Percentiles rank a stretch among this genome's conserved stretches.
These are phyloP conservation scores for Stachybotrys elegans DNA, from an alignment of 2,329 filamentous ascomycete genomes.

Conservation along the genomic window DNA sequence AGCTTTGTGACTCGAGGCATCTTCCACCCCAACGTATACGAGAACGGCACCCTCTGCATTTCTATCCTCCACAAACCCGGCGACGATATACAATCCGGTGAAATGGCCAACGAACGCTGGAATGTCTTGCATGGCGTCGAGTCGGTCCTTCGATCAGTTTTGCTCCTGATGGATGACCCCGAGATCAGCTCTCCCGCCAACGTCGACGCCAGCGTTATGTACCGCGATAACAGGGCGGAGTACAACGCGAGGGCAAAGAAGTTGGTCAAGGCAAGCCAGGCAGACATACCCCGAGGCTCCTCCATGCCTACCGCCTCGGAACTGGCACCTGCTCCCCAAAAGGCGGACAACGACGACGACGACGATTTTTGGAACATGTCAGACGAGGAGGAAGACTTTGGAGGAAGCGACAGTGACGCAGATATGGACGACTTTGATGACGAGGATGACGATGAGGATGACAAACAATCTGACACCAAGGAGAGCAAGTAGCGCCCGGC, in stretches of 20 bases:
- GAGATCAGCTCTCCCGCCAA: slow-evolving; percentile 93
- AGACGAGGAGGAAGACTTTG: slow-evolving; percentile 73
- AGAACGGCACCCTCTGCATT: slow-evolving; percentile 87
- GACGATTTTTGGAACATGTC: slow-evolving; percentile 79
- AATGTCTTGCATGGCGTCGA: slow-evolving; percentile 90
- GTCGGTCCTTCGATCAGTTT: slow-evolving; percentile 86
- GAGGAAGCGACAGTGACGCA: slow-evolving; percentile 65
- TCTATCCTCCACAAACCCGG: slow-evolving; percentile 92
- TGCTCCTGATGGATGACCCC: slow-evolving; percentile 87
- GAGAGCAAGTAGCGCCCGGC: too few species aligned
- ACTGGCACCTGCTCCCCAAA: slow-evolving; percentile 55
- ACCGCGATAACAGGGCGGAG: slow-evolving; percentile 63
- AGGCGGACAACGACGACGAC: slow-evolving; percentile 59
- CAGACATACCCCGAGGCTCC: slow-evolving; percentile 74
- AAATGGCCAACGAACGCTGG: slow-evolving; percentile 87
- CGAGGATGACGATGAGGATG: slow-evolving; percentile 52
- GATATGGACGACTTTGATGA: slow-evolving; percentile 57
- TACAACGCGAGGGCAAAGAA: slow-evolving; percentile 68
- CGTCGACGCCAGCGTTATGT: slow-evolving; percentile 84
- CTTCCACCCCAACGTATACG: slow-evolving; percentile 91
- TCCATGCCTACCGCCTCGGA: slow-evolving; percentile 74
- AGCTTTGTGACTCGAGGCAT: slow-evolving; percentile 71
- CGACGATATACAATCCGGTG: slow-evolving; percentile 88
- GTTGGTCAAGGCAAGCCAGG: slow-evolving; percentile 68
- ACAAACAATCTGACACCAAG: too few species aligned